These are phyloP conservation scores for Paraleonurus japonicus DNA, from an alignment of 257 asterid genomes.

Conservation along the genomic window DNA sequence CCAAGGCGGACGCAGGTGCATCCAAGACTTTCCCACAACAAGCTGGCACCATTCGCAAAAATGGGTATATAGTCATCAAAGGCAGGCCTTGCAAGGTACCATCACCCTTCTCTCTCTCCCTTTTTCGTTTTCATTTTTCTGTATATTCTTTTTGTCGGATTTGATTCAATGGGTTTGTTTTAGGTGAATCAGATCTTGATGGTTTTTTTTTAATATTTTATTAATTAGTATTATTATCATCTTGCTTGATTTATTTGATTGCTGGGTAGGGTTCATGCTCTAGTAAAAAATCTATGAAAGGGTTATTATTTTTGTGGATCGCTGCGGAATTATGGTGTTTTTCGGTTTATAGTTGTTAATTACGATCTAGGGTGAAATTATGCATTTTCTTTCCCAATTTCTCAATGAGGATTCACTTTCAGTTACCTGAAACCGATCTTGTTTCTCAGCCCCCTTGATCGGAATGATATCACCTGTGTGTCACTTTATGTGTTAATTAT, in stretches of 20 bases:
- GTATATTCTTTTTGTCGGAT: background rate
- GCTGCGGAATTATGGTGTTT: background rate
- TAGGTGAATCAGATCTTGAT: constrained; percentile 27
- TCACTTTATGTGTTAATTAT: too few relatives aligned
- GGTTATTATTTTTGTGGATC: background rate
- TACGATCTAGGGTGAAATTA: background rate
- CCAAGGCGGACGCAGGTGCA: constrained; percentile 79
- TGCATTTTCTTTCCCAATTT: background rate
- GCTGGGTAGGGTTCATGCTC: background rate
- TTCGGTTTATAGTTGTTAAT: background rate
- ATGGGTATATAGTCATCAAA: constrained; percentile 72
- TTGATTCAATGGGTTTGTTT: background rate
- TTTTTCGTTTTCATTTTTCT: background rate
- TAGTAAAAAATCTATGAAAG: background rate
- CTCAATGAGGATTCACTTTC: background rate
- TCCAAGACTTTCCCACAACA: constrained; percentile 82
- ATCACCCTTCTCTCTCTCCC: background rate
- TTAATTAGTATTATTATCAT: background rate
- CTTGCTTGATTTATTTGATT: background rate
- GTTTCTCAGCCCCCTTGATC: background rate
- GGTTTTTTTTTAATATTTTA: background rate
- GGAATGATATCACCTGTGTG: too few relatives aligned
- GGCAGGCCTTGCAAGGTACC: constrained; percentile 79
- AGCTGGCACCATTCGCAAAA: constrained; percentile 83
- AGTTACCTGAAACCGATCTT: background rate